A percentile compares a stretch with the other conserved stretches of the same genome.
phyloP scores from a whole-genome alignment of 768 basidiomycete species.

The Podaxis mareebaensis region DNA sequence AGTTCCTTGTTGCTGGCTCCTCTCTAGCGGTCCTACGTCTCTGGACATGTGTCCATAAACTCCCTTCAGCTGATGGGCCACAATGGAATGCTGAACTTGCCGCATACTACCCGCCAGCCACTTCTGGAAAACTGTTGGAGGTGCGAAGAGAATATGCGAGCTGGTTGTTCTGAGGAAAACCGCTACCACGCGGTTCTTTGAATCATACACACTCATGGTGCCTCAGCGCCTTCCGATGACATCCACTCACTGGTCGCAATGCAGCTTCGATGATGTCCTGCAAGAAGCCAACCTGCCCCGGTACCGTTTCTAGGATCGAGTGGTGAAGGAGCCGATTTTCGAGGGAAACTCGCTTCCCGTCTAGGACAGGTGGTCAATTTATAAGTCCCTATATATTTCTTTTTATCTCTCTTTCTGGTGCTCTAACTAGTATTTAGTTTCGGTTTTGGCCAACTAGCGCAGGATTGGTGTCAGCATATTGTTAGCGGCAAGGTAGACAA shows the following conservation, averaged over 20 bases:
- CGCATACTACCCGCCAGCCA: background rate
- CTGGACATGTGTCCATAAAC: too few relatives aligned
- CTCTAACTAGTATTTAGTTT: too few relatives aligned
- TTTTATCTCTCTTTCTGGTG: too few relatives aligned
- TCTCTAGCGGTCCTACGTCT: too few relatives aligned
- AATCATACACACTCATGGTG: background rate
- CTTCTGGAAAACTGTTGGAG: background rate
- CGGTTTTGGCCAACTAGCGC: too few relatives aligned
- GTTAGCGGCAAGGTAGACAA: too few relatives aligned
- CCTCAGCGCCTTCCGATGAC: background rate
- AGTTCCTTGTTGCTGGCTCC: too few relatives aligned
- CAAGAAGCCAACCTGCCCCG: background rate
- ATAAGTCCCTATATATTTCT: background rate
- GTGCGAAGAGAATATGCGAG: background rate
- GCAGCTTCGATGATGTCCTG: background rate
- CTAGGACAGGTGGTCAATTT: background rate
- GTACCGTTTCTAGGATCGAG: background rate
- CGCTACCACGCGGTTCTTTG: background rate
- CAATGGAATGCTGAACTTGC: background rate
- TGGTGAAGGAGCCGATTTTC: background rate
- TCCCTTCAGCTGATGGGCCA: background rate
- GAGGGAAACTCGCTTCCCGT: slow-evolving; percentile 2
- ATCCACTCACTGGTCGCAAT: background rate
- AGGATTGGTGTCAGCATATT: too few relatives aligned
- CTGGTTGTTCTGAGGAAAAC: background rate